Conservation (phyloP, 257 asterid species). For the Penstemon eatonii region DNA sequence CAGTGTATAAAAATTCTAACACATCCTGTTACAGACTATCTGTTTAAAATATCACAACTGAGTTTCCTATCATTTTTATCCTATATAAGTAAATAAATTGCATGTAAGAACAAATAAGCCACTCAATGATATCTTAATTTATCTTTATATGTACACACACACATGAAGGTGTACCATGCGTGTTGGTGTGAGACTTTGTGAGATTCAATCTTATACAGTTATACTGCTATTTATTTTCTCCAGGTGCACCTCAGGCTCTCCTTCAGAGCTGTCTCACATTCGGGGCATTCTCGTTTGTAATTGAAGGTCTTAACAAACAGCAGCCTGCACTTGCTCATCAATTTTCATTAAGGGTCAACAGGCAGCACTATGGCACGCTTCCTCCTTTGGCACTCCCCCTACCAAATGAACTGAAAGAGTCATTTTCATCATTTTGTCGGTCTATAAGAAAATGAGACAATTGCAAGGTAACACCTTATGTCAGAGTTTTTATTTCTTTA, state of each 20-base stretch:
- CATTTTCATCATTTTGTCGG: constrained; percentile 69
- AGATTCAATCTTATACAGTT: constrained; percentile 4
- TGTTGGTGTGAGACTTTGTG: neutral
- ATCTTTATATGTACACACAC: no score
- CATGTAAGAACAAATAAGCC: neutral
- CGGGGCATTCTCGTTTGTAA: constrained; percentile 90
- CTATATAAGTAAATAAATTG: neutral
- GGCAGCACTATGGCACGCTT: constrained; percentile 43
- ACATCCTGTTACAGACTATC: neutral
- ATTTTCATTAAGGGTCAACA: constrained; percentile 28
- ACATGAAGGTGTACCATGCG: no score
- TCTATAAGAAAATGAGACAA: constrained; percentile 55
- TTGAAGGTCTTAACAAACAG: constrained; percentile 87
- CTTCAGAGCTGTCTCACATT: constrained; percentile 88
- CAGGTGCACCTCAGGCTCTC: constrained; percentile 96
- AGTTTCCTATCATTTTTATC: neutral
- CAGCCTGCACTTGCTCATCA: constrained; percentile 83
- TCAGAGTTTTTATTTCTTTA: neutral
- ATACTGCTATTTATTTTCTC: constrained; percentile 11
- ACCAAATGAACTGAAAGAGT: constrained; percentile 80
- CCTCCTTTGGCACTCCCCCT: constrained; percentile 84
- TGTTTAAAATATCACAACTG: neutral
- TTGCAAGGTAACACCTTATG: neutral
- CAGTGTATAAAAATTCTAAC: neutral
- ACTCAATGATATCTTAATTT: neutral